Conservation (phyloP, 805 yeast genomes). For the Metschnikowia noctiluminum region DNA sequence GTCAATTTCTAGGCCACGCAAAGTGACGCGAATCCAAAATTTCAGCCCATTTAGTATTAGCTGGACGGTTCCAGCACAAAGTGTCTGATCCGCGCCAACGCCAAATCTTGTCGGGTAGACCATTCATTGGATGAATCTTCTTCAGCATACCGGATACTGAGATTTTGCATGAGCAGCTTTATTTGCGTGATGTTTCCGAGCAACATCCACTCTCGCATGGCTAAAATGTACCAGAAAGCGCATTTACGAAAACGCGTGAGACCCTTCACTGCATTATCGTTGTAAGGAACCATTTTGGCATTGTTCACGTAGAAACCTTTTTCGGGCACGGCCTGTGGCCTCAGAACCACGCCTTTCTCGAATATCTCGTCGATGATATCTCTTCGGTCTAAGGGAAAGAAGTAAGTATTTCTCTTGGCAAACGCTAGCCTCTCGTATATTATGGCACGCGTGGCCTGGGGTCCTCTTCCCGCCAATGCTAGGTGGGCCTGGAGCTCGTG, state of each 20-base stretch:
- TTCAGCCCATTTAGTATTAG: background rate
- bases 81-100: slow-evolving; percentile 19
- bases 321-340: slow-evolving; percentile 25
- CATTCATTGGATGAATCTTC: slow-evolving; percentile 17
- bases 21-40: too few species aligned
- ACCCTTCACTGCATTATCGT: slow-evolving; percentile 45
- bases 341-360: slow-evolving; percentile 7
- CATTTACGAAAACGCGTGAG: slow-evolving; percentile 67
- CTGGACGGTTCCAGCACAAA: background rate
- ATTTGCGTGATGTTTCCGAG: slow-evolving; percentile 29
- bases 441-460: slow-evolving; percentile 45
- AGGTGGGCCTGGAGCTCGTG: slow-evolving; percentile 44
- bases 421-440: slow-evolving; percentile 41
- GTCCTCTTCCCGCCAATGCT: slow-evolving; percentile 36
- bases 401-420: slow-evolving; percentile 12
- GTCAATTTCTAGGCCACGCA: too few species aligned
- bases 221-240: slow-evolving; percentile 69
- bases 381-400: slow-evolving; percentile 11
- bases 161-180: slow-evolving; percentile 24
- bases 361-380: slow-evolving; percentile 11
- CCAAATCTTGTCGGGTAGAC: slow-evolving; percentile 32
- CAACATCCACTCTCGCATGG: slow-evolving; percentile 64
- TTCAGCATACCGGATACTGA: slow-evolving; percentile 21
- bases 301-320: slow-evolving; percentile 33
- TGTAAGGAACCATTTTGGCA: slow-evolving; percentile 30